A percentile compares a stretch with the other conserved stretches of the same genome.
Conservation (phyloP, 2,329 filamentous ascomycete genomes). For the Penicillium oxalicum region DNA sequence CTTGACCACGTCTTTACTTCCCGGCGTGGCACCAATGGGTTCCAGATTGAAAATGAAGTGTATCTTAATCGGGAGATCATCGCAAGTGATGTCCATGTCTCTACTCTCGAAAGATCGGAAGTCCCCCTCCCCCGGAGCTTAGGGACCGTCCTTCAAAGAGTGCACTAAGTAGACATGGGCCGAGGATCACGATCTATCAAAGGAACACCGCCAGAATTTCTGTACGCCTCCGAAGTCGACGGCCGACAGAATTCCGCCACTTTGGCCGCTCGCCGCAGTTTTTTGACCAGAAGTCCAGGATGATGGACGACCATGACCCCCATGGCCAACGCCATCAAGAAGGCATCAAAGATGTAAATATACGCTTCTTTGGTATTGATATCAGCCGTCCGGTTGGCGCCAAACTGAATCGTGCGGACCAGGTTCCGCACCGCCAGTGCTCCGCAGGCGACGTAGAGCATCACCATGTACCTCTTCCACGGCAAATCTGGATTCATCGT, state of each 20-base stretch:
- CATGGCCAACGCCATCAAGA: constrained; percentile 22
- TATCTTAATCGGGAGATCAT: no score
- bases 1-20: background rate
- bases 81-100: no score
- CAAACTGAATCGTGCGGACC: constrained; percentile 27
- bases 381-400: constrained; percentile 5
- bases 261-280: constrained; percentile 11
- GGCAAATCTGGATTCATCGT: constrained; percentile 10
- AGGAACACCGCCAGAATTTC: constrained; percentile 9
- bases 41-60: no score
- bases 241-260: constrained; percentile 7
- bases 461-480: constrained; percentile 26
- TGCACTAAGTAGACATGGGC: background rate
- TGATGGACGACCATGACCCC: constrained; percentile 20
- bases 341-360: constrained; percentile 31
- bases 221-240: background rate
- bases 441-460: constrained; percentile 22
- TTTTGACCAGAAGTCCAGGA: constrained; percentile 21
- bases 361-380: constrained; percentile 23
- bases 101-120: no score
- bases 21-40: no score
- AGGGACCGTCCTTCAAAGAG: no score
- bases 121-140: no score
- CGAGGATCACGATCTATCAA: constrained; percentile 12
- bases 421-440: constrained; percentile 26